Percentiles rank a stretch among this genome's conserved stretches.
These are phyloP conservation scores for Pseudozyma sp. DNA, from an alignment of 1,284 basidiomycete species.

Conservation along the genomic window DNA sequence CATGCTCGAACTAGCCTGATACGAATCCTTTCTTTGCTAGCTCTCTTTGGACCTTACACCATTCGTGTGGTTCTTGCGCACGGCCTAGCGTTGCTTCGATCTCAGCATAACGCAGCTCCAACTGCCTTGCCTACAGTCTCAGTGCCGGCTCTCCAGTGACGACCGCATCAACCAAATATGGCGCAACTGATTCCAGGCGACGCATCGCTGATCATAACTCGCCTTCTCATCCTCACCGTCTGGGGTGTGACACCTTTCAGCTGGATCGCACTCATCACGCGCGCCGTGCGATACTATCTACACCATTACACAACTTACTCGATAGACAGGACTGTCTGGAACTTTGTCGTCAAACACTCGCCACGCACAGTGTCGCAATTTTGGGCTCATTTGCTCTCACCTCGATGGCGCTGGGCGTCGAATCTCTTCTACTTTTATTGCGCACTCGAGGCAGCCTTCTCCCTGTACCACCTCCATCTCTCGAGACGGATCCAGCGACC, in stretches of 20 bases:
- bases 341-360: constrained; percentile 6
- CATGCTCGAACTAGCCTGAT: too few relatives aligned
- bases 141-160: background rate
- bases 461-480: constrained; percentile 57
- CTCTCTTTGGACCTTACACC: too few relatives aligned
- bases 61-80: too few relatives aligned
- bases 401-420: constrained; percentile 19
- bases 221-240: constrained; percentile 45
- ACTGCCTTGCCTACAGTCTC: background rate
- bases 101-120: background rate
- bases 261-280: constrained; percentile 45
- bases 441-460: constrained; percentile 51
- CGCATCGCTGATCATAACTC: constrained; percentile 46
- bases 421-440: constrained; percentile 41
- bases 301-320: constrained; percentile 11
- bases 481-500: constrained; percentile 43
- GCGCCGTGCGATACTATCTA: constrained; percentile 13
- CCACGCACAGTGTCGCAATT: constrained; percentile 6
- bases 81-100: background rate
- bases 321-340: constrained; percentile 16
- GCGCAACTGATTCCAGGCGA: constrained; percentile 48
- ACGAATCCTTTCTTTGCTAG: too few relatives aligned
- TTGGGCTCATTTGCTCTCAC: constrained; percentile 8
- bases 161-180: constrained; percentile 10
- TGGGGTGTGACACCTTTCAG: constrained; percentile 59